phyloP scores from a whole-genome alignment of 2,329 filamentous ascomycete species.

The Hymenoscyphus infarciens region DNA sequence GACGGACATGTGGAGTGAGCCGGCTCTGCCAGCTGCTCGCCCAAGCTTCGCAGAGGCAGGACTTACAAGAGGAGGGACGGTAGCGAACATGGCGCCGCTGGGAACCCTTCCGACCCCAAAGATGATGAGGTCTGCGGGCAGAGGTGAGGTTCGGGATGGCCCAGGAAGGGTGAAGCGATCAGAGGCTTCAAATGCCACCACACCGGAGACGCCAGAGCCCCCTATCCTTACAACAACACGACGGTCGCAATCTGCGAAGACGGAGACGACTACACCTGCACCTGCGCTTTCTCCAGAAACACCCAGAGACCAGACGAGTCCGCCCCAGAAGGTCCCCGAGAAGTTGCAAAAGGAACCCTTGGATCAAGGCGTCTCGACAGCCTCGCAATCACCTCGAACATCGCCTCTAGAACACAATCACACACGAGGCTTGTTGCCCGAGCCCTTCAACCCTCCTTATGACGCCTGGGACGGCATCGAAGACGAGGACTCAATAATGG shows the following conservation, averaged over 20 bases:
- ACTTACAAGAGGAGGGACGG: constrained; percentile 68
- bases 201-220: constrained; percentile 29
- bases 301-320: constrained; percentile 20
- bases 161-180: constrained; percentile 26
- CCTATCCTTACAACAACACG: constrained; percentile 14
- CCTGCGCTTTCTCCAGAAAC: constrained; percentile 11
- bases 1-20: constrained; percentile 52
- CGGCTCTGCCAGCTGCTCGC: constrained; percentile 47
- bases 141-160: constrained; percentile 20
- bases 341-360: constrained; percentile 12
- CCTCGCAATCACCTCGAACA: constrained; percentile 19
- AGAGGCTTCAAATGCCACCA: constrained; percentile 25
- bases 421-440: constrained; percentile 7
- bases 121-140: constrained; percentile 47
- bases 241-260: constrained; percentile 20
- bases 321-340: constrained; percentile 16
- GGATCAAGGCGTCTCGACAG: constrained; percentile 12
- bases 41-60: constrained; percentile 75
- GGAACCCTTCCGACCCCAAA: constrained; percentile 65
- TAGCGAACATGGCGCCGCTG: constrained; percentile 80
- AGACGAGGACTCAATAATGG: constrained; percentile 1
- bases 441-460: constrained; percentile 1
- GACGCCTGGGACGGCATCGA: background rate
- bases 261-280: constrained; percentile 12
- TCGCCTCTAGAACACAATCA: constrained; percentile 5